Evolutionary conservation across 2,329 filamentous ascomycete genomes (phyloP), one percentile per base, ranked within the genome.

Genomic region (Aureobasidium namibiae): DNA sequence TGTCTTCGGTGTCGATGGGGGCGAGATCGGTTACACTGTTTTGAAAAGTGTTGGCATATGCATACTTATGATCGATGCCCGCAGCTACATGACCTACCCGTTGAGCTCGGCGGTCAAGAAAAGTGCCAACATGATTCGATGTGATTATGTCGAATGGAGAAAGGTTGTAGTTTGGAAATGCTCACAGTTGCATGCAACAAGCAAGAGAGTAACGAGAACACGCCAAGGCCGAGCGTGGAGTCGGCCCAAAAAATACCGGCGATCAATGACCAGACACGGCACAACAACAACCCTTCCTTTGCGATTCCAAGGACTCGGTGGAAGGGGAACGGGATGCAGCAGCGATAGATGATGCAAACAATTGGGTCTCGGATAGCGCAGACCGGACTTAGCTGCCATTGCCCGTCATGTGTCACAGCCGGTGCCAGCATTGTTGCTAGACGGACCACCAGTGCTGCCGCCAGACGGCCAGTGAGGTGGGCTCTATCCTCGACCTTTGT

Each of bases 21-120:
- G 86, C 86, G 65, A 99, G 84, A 68, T 94, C 88, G 61, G 91
- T 96, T 61, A 99, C 91, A 46, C 94, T 97, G 67, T 61, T 62
- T 29, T 44, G n/a, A 16, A 29, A 45, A 14, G 11, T 41, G 52
- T 56, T 63, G 53, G 59, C 58, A 59, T 39, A 31, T 42, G 26
- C 33, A 56, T 21, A 24, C 14, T 31, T 23, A 42, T 29, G 4
- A 4, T 31, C 5, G 18, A 45, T 11, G 41, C 14, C 26, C 54
- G 57, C 24, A 23, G 38, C 16, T 24, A 52, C 29, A 53, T 16
- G 23, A 44, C 77, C 62, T 77, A 89, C 87, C 87, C 87, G 60
- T 79, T 78, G 62, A 90, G 73, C 68, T 90, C 88, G 4, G 87
- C 88, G 34, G 80, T 87, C 38, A 90, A 73, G 50, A 78, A 77